phyloP scores from a whole-genome alignment of 371 early-diverging fungal genomes.

The Rhizopus stolonifer region DNA sequence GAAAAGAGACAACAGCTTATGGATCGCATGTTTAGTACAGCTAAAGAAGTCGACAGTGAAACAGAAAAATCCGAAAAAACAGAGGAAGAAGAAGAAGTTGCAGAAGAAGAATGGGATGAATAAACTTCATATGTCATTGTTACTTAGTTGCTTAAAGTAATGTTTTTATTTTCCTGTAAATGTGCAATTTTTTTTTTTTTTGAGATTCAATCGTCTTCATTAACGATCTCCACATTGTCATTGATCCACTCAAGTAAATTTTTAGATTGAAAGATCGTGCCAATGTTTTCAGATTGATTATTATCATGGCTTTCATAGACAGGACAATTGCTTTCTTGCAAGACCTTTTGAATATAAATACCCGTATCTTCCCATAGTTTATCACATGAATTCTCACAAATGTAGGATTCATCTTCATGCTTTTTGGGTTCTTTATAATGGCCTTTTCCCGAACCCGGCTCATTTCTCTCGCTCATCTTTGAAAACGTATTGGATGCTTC shows the following conservation, averaged over 20 bases:
- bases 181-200: background rate
- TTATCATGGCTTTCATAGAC: too few relatives aligned
- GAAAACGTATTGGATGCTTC: background rate
- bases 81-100: constrained; percentile 26
- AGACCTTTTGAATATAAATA: background rate
- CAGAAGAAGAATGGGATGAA: constrained; percentile 34
- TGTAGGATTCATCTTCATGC: background rate
- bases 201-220: background rate
- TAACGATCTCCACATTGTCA: constrained; percentile 8
- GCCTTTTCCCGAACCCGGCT: too few relatives aligned
- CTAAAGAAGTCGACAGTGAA: constrained; percentile 43
- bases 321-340: background rate
- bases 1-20: constrained; percentile 50
- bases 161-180: background rate
- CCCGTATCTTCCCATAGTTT: background rate
- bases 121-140: constrained; percentile 1
- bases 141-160: background rate
- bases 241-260: constrained; percentile 7
- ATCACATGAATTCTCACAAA: background rate
- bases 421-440: background rate
- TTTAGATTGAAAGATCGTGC: background rate
- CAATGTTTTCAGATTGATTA: too few relatives aligned
- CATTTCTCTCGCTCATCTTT: background rate
- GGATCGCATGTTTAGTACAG: constrained; percentile 57
- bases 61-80: constrained; percentile 18